Percentiles rank a stretch among this genome's conserved stretches.
These are phyloP conservation scores for Trichosporon ovoides DNA, from an alignment of 1,284 basidiomycete genomes.

Conservation along the genomic window DNA sequence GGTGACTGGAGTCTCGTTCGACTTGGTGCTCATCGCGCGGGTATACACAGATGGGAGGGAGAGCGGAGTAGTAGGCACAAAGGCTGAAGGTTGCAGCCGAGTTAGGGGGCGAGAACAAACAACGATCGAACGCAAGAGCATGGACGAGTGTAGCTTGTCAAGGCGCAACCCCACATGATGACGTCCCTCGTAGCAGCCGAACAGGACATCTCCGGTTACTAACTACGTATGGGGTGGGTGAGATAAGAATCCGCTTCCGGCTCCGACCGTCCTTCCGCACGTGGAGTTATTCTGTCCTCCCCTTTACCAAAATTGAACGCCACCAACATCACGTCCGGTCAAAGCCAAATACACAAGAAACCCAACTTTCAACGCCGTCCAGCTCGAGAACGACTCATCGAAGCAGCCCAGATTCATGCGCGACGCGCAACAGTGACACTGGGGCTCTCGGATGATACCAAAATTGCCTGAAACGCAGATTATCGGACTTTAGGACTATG, in stretches of 20 bases:
- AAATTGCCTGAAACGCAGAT: not conserved
- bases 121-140: not conserved
- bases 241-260: not conserved
- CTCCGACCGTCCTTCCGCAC: too few species aligned
- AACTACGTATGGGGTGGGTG: not conserved
- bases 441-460: constrained; percentile 17
- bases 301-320: constrained; percentile 4
- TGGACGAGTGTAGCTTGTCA: constrained; percentile 1
- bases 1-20: constrained; percentile 25
- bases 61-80: not conserved
- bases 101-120: not conserved
- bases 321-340: not conserved
- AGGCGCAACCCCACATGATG: not conserved
- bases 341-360: not conserved
- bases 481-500: constrained; percentile 33
- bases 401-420: not conserved
- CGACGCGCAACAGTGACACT: not conserved
- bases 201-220: not conserved
- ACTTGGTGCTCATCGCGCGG: constrained; percentile 10
- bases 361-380: not conserved
- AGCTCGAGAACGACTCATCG: not conserved
- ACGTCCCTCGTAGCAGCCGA: not conserved
- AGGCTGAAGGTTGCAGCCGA: not conserved
- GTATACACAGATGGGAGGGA: not conserved
- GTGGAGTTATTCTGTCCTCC: not conserved